Evolutionary conservation across 1,284 basidiomycete species (phyloP).

Genomic region (Inonotus obliquus): DNA sequence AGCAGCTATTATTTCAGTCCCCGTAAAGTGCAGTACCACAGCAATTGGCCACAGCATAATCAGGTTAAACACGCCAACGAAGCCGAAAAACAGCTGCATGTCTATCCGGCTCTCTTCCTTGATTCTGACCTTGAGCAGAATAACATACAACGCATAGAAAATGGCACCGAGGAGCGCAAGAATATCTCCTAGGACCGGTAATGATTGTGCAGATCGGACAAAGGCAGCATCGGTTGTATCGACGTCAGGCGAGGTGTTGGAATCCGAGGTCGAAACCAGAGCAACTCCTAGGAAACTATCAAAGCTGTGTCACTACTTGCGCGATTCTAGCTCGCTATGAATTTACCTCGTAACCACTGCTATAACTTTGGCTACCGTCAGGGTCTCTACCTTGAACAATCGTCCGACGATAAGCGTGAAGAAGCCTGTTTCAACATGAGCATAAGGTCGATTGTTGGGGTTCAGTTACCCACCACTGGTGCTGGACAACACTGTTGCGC

Average conservation of each 20-base stretch:
- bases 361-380: conserved; percentile 73
- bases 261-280: conserved; percentile 83
- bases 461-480: conserved; percentile 66
- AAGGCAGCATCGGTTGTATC: conserved; percentile 6
- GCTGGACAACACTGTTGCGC: conserved; percentile 83
- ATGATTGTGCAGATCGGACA: background rate
- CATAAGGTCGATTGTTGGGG: background rate
- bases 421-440: conserved; percentile 62
- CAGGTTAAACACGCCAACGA: conserved; percentile 90
- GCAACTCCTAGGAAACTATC: conserved; percentile 80
- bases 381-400: conserved; percentile 77
- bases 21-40: conserved; percentile 72
- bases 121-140: conserved; percentile 86
- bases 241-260: conserved; percentile 30
- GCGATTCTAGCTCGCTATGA: background rate
- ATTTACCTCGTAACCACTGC: conserved; percentile 78
- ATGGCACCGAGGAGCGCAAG: conserved; percentile 80
- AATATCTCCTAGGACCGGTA: conserved; percentile 64
- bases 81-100: conserved; percentile 93
- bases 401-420: conserved; percentile 89
- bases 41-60: conserved; percentile 79
- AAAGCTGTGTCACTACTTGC: conserved; percentile 9
- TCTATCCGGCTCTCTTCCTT: conserved; percentile 81
- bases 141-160: conserved; percentile 91
- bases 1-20: conserved; percentile 72